Conservation (phyloP, 164 flowering plant species). For the Euptelea pleiosperma region DNA sequence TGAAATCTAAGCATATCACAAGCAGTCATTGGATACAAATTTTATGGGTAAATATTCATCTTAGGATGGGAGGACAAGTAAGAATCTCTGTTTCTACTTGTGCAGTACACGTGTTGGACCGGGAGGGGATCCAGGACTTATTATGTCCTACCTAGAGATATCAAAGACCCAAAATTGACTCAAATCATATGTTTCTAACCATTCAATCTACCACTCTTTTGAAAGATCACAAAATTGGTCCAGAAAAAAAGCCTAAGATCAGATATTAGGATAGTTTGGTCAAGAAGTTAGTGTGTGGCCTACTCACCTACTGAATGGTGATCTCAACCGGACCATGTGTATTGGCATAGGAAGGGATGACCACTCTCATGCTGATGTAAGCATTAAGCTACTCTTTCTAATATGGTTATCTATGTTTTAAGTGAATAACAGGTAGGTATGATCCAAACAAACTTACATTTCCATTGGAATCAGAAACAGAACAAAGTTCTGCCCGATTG, state of each 20-base stretch:
- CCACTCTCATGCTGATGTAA: not conserved
- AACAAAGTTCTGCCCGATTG: conserved; percentile 13
- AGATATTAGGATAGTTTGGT: not conserved
- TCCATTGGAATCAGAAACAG: conserved; percentile 31
- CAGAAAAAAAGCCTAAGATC: not conserved
- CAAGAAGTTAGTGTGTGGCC: not conserved
- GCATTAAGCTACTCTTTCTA: not conserved
- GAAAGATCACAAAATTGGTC: conserved; percentile 5
- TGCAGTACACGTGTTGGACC: too few relatives aligned
- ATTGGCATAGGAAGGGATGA: too few relatives aligned
- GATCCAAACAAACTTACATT: conserved; percentile 35
- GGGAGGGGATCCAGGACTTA: too few relatives aligned
- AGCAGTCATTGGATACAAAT: too few relatives aligned
- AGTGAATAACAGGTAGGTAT: not conserved
- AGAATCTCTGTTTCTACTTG: too few relatives aligned
- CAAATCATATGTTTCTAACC: too few relatives aligned
- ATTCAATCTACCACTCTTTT: too few relatives aligned
- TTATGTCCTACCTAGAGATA: too few relatives aligned
- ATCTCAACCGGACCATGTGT: not conserved
- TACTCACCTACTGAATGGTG: not conserved
- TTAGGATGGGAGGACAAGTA: too few relatives aligned
- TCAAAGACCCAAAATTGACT: too few relatives aligned
- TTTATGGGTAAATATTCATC: too few relatives aligned
- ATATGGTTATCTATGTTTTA: conserved; percentile 1
- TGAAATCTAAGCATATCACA: too few relatives aligned